phyloP scores from a whole-genome alignment of 768 basidiomycete species.

The Tricholoma sp. region DNA sequence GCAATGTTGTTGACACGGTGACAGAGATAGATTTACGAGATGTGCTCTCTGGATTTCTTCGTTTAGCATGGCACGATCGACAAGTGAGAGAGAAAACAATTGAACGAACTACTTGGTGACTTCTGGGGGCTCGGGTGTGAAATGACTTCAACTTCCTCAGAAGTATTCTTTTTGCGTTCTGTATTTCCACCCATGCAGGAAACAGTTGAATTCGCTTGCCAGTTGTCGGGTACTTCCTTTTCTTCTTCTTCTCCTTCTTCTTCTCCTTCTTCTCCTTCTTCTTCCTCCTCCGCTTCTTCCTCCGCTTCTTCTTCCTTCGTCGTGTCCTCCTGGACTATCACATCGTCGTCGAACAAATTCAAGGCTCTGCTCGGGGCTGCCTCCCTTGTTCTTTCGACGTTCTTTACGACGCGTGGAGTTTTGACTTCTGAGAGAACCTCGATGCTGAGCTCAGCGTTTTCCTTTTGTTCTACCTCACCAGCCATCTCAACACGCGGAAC shows the following conservation, averaged over 20 bases:
- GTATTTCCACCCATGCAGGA: too few relatives aligned
- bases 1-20: neutral
- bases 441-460: neutral
- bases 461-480: neutral
- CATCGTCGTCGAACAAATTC: neutral
- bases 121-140: neutral
- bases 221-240: neutral
- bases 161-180: too few relatives aligned
- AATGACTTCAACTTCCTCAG: neutral
- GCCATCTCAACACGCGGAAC: neutral
- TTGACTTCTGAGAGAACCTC: neutral
- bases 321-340: neutral
- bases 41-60: neutral
- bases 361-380: neutral
- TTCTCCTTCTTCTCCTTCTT: neutral
- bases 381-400: neutral
- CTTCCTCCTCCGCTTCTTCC: neutral
- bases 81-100: neutral
- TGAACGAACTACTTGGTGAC: neutral
- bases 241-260: too few relatives aligned
- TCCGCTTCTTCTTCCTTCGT: neutral
- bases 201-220: too few relatives aligned
- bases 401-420: neutral
- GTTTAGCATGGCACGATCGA: neutral
- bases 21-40: neutral